Conservation (phyloP, 257 asterid genomes). For the Nicotiana undulata region DNA sequence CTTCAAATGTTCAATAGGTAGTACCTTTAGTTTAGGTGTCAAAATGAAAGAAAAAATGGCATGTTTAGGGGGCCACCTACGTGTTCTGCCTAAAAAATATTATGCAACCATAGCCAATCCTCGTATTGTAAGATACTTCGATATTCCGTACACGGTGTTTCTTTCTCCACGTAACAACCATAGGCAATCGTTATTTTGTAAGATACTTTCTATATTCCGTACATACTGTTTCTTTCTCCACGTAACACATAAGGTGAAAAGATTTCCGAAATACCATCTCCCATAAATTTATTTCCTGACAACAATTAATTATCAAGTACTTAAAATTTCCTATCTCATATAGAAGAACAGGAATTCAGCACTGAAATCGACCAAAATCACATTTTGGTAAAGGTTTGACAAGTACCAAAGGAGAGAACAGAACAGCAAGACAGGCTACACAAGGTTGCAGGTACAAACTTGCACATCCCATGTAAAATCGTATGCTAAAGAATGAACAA, state of each 20-base stretch:
- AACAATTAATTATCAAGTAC: background rate
- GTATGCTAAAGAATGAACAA: background rate
- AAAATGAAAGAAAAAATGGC: too few species aligned
- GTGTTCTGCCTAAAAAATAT: background rate
- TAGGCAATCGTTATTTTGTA: background rate
- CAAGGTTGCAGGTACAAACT: background rate
- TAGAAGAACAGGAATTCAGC: background rate
- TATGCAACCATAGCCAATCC: slow-evolving; percentile 5
- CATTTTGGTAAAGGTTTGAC: background rate
- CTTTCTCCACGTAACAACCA: background rate
- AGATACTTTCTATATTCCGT: background rate
- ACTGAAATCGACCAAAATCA: background rate
- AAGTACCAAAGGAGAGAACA: background rate
- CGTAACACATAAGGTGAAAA: background rate
- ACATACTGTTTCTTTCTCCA: background rate
- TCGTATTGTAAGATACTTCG: background rate
- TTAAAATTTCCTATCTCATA: background rate
- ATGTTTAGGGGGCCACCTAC: too few species aligned
- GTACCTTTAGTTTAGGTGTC: too few species aligned
- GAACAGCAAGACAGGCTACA: background rate
- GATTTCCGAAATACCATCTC: background rate
- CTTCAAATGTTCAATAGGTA: too few species aligned
- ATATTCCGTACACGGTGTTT: background rate
- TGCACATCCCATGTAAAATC: background rate
- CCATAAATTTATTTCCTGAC: background rate